phyloP scores from a whole-genome alignment of 192 early-diverging fungal species.

The Fimicolochytrium jonesii region DNA sequence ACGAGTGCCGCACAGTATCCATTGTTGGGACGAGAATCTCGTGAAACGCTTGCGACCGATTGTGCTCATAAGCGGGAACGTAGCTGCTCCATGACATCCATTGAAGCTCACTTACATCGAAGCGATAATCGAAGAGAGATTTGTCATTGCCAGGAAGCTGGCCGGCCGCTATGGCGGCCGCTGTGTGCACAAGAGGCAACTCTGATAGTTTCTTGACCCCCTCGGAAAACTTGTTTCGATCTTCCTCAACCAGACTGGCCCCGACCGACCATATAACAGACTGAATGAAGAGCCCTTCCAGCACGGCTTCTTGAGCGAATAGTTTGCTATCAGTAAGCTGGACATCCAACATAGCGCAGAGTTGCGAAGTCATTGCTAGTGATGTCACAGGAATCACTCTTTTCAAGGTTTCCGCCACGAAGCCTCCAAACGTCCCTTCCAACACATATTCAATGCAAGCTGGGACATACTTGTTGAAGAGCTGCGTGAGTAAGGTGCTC shows the following conservation, averaged over 20 bases:
- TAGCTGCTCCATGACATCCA: conserved; percentile 56
- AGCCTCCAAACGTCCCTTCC: conserved; percentile 54
- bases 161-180: conserved; percentile 36
- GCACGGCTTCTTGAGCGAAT: conserved; percentile 33
- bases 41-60: conserved; percentile 41
- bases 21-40: conserved; percentile 58
- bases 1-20: conserved; percentile 57
- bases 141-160: conserved; percentile 58
- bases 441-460: conserved; percentile 46
- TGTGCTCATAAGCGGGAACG: conserved; percentile 54
- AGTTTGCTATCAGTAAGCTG: conserved; percentile 49
- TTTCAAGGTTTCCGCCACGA: conserved; percentile 45
- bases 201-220: conserved; percentile 57
- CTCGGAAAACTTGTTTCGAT: conserved; percentile 54
- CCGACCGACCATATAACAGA: conserved; percentile 55
- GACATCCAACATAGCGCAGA: conserved; percentile 49
- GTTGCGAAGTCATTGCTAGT: conserved; percentile 47
- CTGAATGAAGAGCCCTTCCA: conserved; percentile 57
- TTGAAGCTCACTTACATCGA: conserved; percentile 47
- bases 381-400: conserved; percentile 53
- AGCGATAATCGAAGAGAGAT: conserved; percentile 54
- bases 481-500: conserved; percentile 36
- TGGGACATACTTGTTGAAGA: conserved; percentile 51
- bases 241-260: conserved; percentile 51
- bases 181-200: conserved; percentile 47